Percentiles rank a stretch among this genome's conserved stretches.
These are phyloP conservation scores for Ettlia oleoabundans DNA, from an alignment of 139 green algal genomes.

Conservation along the genomic window DNA sequence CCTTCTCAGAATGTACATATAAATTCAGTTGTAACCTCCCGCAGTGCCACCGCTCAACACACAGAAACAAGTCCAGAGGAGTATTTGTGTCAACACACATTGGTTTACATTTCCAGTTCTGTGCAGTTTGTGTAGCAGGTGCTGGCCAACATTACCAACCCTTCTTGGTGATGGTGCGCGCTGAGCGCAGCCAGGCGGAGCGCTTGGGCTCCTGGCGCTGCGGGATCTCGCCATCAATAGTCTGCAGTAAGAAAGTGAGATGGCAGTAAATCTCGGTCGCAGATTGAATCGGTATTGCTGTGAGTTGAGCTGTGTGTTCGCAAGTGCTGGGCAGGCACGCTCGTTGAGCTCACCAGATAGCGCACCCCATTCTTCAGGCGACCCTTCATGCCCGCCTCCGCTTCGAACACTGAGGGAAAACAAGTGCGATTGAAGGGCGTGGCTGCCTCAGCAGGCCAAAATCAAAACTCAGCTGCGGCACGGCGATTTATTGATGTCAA, in stretches of 20 bases:
- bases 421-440: too few species aligned
- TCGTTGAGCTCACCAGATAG: conserved; percentile 5
- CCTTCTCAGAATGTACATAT: too few species aligned
- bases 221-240: background rate
- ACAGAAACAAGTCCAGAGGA: too few species aligned
- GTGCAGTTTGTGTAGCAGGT: too few species aligned
- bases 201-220: conserved; percentile 9
- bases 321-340: background rate
- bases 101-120: too few species aligned
- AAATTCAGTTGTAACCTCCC: too few species aligned
- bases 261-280: background rate
- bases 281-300: background rate
- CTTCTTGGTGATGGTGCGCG: background rate
- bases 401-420: background rate
- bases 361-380: background rate
- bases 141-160: too few species aligned
- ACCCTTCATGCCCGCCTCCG: background rate
- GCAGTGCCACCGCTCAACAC: too few species aligned
- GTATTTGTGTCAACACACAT: too few species aligned
- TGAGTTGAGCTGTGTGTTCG: background rate
- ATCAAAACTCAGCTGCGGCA: too few species aligned
- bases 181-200: background rate
- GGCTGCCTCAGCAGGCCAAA: too few species aligned
- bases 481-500: too few species aligned
- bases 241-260: conserved; percentile 17